Evolutionary conservation across 106 monocot genomes (phyloP).

Genomic region (Chionographis japonica): DNA sequence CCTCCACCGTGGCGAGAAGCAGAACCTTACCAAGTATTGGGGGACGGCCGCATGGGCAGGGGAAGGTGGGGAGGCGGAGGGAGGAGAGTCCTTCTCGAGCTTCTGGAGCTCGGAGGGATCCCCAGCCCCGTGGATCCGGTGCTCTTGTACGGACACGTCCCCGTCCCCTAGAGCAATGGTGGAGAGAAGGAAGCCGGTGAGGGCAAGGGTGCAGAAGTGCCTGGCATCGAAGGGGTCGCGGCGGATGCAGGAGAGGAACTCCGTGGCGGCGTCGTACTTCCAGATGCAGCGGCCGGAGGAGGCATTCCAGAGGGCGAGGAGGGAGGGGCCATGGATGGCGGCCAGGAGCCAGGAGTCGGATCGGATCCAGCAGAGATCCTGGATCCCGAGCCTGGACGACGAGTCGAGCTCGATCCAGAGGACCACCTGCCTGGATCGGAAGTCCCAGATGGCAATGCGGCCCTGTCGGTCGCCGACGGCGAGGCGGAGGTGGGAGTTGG

Average conservation of each 20-base stretch:
- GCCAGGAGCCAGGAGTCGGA: slow-evolving; percentile 72
- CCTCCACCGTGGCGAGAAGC: slow-evolving; percentile 89
- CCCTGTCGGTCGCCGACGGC: slow-evolving; percentile 94
- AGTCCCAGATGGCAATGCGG: slow-evolving; percentile 77
- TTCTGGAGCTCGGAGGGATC: slow-evolving; percentile 46
- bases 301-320: slow-evolving; percentile 71
- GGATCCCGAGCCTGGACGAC: slow-evolving; percentile 51
- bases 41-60: slow-evolving; percentile 69
- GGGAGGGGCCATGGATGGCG: slow-evolving; percentile 67
- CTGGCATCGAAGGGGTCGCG: slow-evolving; percentile 88
- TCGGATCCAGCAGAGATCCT: slow-evolving; percentile 95
- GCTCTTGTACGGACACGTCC: slow-evolving; percentile 49
- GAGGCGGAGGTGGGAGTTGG: slow-evolving; percentile 56
- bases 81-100: slow-evolving; percentile 41
- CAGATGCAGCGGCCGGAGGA: slow-evolving; percentile 68
- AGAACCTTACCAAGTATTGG: slow-evolving; percentile 33
- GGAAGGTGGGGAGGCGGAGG: slow-evolving; percentile 15
- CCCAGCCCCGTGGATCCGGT: slow-evolving; percentile 28
- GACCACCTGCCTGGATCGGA: slow-evolving; percentile 58
- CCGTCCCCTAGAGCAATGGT: slow-evolving; percentile 34
- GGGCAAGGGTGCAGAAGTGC: slow-evolving; percentile 66
- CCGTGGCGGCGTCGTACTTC: slow-evolving; percentile 86
- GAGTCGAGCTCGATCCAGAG: slow-evolving; percentile 69
- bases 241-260: slow-evolving; percentile 78
- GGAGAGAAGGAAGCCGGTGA: slow-evolving; percentile 83